Base-by-base conservation (phyloP, 1,284 basidiomycete genomes). In the Anthracocystis panici-leucophaei region DNA sequence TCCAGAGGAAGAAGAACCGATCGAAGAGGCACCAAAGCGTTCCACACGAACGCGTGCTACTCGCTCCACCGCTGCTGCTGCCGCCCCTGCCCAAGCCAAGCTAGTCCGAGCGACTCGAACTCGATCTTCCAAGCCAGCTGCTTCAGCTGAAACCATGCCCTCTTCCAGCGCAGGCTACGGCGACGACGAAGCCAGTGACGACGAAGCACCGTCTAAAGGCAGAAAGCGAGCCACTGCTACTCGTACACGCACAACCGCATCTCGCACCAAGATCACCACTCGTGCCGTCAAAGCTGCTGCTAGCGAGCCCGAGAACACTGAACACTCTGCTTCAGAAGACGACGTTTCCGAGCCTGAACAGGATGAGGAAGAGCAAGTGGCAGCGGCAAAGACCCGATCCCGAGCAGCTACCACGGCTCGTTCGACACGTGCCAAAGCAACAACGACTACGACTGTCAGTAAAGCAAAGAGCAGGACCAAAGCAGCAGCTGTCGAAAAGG, bases 101-200 rank as follows among this genome's bases (percentile, higher is more conserved):
- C 53, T 48, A 5, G 50, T 50, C 1, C 48, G 64, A 5, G 16
- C 55, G 12, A 63, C 59, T 0, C 57, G 69, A 7, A 46, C 42
- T 29, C 46, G 65, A 1, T 45, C 54, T 0, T 42, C 45, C 16
- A 74, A 67, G 41, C 6, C 31, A 2, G 50, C 20, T 12, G 55
- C 40, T 27, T 1, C 23, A 8, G 55, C 44, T 16, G 35, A 38
- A 10, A 10, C 35, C 35, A n/a, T 54, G 8, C 69, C 69, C 0
- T 72, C 69, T 14, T 64, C 60, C 4, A 74, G 65, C 21, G 61
- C 65, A 27, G 71, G 57, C 1, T 65, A 51, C 23, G 71, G 65
- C 16, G 71, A 74, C 38, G 71, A 74, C 45, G 71, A 74, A 50
- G 71, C 71, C 7, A 65, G 61, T 38, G 65, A 68, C 9, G 61